phyloP scores from a whole-genome alignment of 768 basidiomycete species.

The Lactarius quietus region DNA sequence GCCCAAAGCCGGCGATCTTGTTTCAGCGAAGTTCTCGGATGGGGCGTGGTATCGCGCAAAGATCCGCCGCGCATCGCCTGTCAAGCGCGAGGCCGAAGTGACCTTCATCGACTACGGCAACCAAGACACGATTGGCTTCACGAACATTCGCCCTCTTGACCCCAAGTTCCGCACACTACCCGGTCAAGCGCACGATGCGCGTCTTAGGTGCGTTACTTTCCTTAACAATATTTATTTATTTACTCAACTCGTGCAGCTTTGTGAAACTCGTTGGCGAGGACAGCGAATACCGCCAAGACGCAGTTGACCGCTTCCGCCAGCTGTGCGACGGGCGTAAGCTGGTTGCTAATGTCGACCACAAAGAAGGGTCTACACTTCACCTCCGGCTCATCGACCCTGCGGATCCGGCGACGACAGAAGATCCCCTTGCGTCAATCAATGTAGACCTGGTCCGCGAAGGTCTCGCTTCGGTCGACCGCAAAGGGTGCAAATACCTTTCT shows the following conservation, averaged over 20 bases:
- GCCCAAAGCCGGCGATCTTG: conserved; percentile 83
- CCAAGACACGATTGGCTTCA: conserved; percentile 80
- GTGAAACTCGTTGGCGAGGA: conserved; percentile 75
- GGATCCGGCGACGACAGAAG: conserved; percentile 61
- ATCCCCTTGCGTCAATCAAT: conserved; percentile 80
- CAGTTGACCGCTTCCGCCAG: conserved; percentile 79
- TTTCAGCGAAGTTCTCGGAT: conserved; percentile 93
- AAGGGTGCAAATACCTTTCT: conserved; percentile 65
- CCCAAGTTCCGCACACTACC: conserved; percentile 84
- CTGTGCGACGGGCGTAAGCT: conserved; percentile 92
- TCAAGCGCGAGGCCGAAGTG: conserved; percentile 93
- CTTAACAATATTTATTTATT: background rate
- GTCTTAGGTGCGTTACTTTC: conserved; percentile 59
- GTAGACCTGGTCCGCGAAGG: conserved; percentile 88
- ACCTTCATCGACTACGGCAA: conserved; percentile 97
- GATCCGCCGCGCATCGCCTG: conserved; percentile 77
- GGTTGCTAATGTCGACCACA: conserved; percentile 92
- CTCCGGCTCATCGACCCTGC: conserved; percentile 89
- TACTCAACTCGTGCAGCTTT: conserved; percentile 51
- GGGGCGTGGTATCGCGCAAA: conserved; percentile 96
- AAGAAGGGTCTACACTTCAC: conserved; percentile 73
- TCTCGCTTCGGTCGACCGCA: conserved; percentile 73
- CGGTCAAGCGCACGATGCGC: conserved; percentile 93
- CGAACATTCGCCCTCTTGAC: conserved; percentile 86
- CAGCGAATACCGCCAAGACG: conserved; percentile 85